Base-by-base conservation (phyloP, 495 filamentous ascomycete genomes). In the Chaetomium tenue region DNA sequence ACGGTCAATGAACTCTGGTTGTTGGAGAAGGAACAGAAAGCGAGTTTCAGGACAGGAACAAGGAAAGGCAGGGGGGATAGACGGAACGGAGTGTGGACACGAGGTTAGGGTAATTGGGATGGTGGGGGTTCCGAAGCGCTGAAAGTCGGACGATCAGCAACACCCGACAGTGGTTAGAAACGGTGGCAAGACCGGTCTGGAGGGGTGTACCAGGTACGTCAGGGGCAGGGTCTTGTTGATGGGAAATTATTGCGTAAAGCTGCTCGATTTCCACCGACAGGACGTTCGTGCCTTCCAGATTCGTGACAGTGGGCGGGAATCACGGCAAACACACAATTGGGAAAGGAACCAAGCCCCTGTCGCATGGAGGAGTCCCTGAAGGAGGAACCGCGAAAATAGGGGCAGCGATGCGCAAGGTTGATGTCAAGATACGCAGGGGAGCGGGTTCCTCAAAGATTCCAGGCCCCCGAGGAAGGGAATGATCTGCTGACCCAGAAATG, bases 381-480 rank as follows among this genome's bases (percentile, higher is more conserved):
- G 26, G 26, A 47, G 37, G 37, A 50, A 61, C 33, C 23, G 16
- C n/a, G 9, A 22, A 39, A 51, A 51, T 18, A 51, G 47, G 47
- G 59, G 47, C 46, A 3, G 58, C n/a, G 28, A 61, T 40, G 58
- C 5, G 58, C n/a, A 47, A 42, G 64, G 18, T 40, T 60, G 66
- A 65, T 66, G 66, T 65, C 60, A 63, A 56, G 61, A 64, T 64
- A 63, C 25, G 63, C 68, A 70, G 57, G 63, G 65, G 60, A 58
- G 30, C 30, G 51, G 44, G 39, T 20, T 53, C 33, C 54, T 46
- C 39, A 26, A 58, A 40, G 55, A 22, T 58, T 58, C 55, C 55
- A 25, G 39, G 9, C 33, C 25, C 42, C 33, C 16, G n/a, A 57
- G 46, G 46, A 58, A 30, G 51, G 58, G 65, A 68, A 64, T 58